Evolutionary conservation across 106 monocot genomes (phyloP).

Genomic region (Platanthera zijinensis): DNA sequence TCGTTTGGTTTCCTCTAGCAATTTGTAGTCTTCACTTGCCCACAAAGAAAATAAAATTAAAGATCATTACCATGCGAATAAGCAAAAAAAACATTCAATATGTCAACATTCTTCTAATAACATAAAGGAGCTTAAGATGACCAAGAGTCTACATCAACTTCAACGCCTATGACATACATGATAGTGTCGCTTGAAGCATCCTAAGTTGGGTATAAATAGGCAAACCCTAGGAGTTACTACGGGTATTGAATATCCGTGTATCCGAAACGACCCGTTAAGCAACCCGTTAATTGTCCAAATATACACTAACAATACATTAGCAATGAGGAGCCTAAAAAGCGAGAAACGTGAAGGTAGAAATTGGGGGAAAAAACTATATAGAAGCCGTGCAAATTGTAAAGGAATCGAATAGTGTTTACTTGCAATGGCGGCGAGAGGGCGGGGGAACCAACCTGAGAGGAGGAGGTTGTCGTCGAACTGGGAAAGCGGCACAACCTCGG

Average conservation of each 20-base stretch:
- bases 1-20: constrained; percentile 78
- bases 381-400: too few relatives aligned
- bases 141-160: not conserved
- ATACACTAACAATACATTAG: too few relatives aligned
- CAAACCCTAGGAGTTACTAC: too few relatives aligned
- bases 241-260: too few relatives aligned
- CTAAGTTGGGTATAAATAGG: too few relatives aligned
- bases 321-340: not conserved
- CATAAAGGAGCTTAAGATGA: not conserved
- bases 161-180: not conserved
- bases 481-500: constrained; percentile 45
- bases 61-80: not conserved
- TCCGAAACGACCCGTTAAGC: too few relatives aligned
- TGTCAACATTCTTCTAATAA: not conserved
- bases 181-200: too few relatives aligned
- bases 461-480: constrained; percentile 55
- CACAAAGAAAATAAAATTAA: constrained; percentile 5
- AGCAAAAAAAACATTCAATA: not conserved
- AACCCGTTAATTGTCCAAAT: too few relatives aligned
- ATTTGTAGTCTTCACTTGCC: constrained; percentile 49
- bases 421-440: not conserved
- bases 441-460: constrained; percentile 41
- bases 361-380: not conserved
- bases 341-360: not conserved
- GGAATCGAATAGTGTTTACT: not conserved